Base-by-base conservation (phyloP, 2,329 filamentous ascomycete species). In the Neonectria magnoliae region DNA sequence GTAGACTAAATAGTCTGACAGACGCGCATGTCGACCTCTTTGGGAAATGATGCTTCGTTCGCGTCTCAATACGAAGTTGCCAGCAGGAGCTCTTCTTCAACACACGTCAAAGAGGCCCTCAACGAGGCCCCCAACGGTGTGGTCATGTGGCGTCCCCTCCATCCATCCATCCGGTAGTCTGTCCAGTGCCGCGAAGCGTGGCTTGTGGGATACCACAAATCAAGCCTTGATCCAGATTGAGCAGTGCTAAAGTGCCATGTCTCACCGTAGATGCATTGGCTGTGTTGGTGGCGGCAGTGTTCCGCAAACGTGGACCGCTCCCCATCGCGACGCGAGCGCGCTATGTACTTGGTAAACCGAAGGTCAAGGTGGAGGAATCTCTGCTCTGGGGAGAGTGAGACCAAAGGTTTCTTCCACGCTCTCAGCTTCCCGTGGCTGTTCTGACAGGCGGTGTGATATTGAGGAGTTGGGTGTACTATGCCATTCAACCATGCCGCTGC, bases 31-130 rank as follows among this genome's bases (percentile, higher is more conserved):
- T 47, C 50, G 42, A 36, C 29, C 54, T 41, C 41, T 58, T 62
- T 33, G 27, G 55, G 60, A 57, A 58, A 52, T 58, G 45, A 58
- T 42, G n/a, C 45, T 44, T 16, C 7, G n/a, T 5, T 20, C 8
- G n/a, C 38, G 1, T 25, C 31, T 59, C 31, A 36, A 54, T 63
- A 44, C 60, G 60, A 57, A 63, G 60, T 54, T 50, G 44, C 60
- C 45, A 33, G 50, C 31, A 52, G 48, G 18, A n/a, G 22, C 47
- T 31, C 38, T 50, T 29, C 25, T 50, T 29, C 27, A 38, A 11
- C 47, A 51, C 47, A n/a, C 48, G n/a, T 20, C n/a, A 33, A 51
- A 33, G 48, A 36, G 29, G 48, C 50, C 20, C 41, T 31, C 27
- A 29, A 47, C 51, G 33, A 41, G 13, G 38, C 41, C 53, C 38